These are phyloP conservation scores for Solanum okadae DNA, from an alignment of 257 asterid species.

Conservation along the genomic window DNA sequence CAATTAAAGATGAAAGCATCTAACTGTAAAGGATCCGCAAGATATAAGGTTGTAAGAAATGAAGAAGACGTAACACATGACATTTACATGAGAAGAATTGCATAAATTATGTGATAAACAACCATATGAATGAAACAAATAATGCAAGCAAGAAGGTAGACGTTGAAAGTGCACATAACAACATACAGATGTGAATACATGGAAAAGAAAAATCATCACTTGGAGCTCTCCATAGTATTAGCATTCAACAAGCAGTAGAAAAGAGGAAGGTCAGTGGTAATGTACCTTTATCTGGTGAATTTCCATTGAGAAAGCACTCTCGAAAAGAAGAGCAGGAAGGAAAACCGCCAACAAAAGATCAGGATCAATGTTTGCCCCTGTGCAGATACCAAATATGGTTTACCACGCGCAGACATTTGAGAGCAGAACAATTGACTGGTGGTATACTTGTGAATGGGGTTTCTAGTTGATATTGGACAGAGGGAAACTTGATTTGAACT, in stretches of 20 bases:
- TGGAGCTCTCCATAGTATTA: neutral
- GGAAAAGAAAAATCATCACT: neutral
- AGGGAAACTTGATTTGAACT: neutral
- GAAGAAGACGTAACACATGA: neutral
- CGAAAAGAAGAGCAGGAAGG: slow-evolving; percentile 98
- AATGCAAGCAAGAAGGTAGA: neutral
- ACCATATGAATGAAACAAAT: neutral
- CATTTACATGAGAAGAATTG: neutral
- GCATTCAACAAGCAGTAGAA: neutral
- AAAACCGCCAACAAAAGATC: slow-evolving; percentile 92
- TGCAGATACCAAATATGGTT: neutral
- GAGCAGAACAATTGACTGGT: neutral
- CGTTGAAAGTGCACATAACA: neutral
- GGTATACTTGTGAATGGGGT: neutral
- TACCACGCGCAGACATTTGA: neutral
- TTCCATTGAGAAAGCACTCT: slow-evolving; percentile 94
- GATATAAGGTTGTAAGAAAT: neutral
- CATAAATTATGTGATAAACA: neutral
- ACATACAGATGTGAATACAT: neutral
- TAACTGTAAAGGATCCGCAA: neutral
- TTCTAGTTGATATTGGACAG: neutral
- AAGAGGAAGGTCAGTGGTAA: neutral
- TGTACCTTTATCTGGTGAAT: slow-evolving; percentile 95
- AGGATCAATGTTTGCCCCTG: slow-evolving; percentile 95
- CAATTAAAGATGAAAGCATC: neutral